phyloP scores from a whole-genome alignment of 371 early-diverging fungal genomes.

The Lichtheimia ramosa region DNA sequence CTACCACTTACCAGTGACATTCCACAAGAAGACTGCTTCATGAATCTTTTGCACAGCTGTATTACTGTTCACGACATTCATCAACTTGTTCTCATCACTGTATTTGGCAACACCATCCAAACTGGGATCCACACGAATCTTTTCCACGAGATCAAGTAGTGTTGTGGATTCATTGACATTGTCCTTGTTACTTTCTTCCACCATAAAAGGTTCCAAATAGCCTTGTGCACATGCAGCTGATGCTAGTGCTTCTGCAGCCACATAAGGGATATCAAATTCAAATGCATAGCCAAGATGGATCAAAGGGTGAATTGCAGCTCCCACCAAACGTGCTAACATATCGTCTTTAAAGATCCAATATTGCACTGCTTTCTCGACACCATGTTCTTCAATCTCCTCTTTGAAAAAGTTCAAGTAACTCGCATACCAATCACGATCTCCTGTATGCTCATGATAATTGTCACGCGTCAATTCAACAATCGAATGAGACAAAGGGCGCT shows the following conservation, averaged over 20 bases:
- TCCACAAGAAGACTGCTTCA: not conserved
- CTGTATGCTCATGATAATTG: slow-evolving; percentile 42
- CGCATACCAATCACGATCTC: slow-evolving; percentile 41
- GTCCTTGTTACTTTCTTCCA: slow-evolving; percentile 4
- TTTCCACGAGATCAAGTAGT: slow-evolving; percentile 18
- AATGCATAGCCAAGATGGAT: slow-evolving; percentile 70
- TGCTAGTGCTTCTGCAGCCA: slow-evolving; percentile 60
- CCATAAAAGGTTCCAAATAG: slow-evolving; percentile 4
- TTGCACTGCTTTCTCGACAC: slow-evolving; percentile 39
- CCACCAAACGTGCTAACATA: slow-evolving; percentile 41
- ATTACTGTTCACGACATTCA: slow-evolving; percentile 18
- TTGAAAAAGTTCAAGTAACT: slow-evolving; percentile 50
- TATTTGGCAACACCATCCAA: slow-evolving; percentile 29
- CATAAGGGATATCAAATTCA: slow-evolving; percentile 58
- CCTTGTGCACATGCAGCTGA: slow-evolving; percentile 42
- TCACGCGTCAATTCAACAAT: slow-evolving; percentile 26
- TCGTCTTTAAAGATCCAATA: slow-evolving; percentile 49
- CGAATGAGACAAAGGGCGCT: slow-evolving; percentile 28
- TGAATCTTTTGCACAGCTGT: slow-evolving; percentile 17
- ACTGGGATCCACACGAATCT: slow-evolving; percentile 29
- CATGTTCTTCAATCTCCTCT: slow-evolving; percentile 41
- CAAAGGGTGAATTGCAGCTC: slow-evolving; percentile 58
- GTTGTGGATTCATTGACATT: slow-evolving; percentile 18
- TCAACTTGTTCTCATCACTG: slow-evolving; percentile 17
- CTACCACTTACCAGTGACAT: not conserved